Base-by-base conservation (phyloP, 1,139 yeast genomes). In the Kluyveromyces marxianus region DNA sequence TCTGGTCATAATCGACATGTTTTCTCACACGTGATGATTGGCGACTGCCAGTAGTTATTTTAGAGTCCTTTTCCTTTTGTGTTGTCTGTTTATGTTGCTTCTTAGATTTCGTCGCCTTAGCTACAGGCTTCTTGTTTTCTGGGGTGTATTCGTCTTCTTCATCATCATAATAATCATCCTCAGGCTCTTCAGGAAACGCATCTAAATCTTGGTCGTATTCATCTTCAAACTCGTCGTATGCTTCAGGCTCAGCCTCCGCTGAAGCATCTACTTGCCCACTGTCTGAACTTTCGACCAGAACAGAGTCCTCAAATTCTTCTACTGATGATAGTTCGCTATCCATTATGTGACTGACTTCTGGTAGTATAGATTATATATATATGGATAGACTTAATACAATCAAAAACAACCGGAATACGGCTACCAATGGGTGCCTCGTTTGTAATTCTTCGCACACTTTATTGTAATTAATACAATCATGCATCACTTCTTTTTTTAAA, bases 81-180 rank as follows among this genome's bases (percentile, higher is more conserved):
- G 35, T n/a, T 6, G 42, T 4, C n/a, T 31, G 35, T 31, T 36
- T 39, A 7, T 25, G 24, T 10, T 28, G 35, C 28, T 39, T 39
- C 36, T 31, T 39, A 4, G 21, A 14, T 21, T 39, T 32, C 8
- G 25, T 14, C 3, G 35, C 36, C 35, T 33, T 39, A 7, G 30
- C 30, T 31, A 25, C 25, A 14, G 31, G n/a, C 34, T 26, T 25
- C 25, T 39, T 32, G 14, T 14, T 24, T 4, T 7, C 42, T 6
- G 37, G 37, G 7, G n/a, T 29, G 27, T 39, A 31, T 8, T 39
- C 39, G 10, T 40, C 44, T 27, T 32, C 56, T 27, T 48, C 54
- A 10, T 53, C 55, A 7, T 47, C 51, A 4, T 49, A 52, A 10
- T 52, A 58, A 30, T 53, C 58, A 4, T 53, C 57, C 10, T 47